These are phyloP conservation scores for Citrus unshiu DNA, from an alignment of 345 rosid genomes.

Conservation along the genomic window DNA sequence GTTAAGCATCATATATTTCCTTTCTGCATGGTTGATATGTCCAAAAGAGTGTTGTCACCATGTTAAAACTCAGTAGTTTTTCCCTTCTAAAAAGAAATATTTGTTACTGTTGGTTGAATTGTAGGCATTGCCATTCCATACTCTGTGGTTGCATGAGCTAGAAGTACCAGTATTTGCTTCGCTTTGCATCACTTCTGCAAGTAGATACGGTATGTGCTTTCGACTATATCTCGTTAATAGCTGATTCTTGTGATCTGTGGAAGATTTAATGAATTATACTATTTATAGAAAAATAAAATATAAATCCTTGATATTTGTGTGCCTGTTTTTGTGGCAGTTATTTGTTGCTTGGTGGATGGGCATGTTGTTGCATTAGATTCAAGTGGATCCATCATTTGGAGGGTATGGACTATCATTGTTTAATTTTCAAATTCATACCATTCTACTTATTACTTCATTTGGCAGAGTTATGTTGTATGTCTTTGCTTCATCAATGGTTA, in stretches of 20 bases:
- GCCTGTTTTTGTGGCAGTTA: constrained; percentile 45
- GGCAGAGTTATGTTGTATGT: background rate
- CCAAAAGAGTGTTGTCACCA: background rate
- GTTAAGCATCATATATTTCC: background rate
- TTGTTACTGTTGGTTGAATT: constrained; percentile 7
- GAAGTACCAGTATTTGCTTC: constrained; percentile 87
- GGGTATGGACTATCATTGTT: constrained; percentile 38
- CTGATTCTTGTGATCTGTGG: background rate
- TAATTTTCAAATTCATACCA: background rate
- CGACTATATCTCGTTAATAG: background rate
- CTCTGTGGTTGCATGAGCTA: constrained; percentile 67
- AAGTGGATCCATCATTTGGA: constrained; percentile 71
- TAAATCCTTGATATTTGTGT: background rate
- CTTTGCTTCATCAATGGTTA: background rate
- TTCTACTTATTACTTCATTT: background rate
- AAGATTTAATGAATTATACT: background rate
- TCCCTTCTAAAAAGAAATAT: background rate
- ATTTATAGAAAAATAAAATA: background rate
- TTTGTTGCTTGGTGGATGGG: constrained; percentile 95
- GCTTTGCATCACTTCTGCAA: constrained; percentile 43
- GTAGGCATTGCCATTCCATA: constrained; percentile 68
- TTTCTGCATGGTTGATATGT: background rate
- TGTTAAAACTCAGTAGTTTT: background rate
- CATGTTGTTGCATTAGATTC: constrained; percentile 51
- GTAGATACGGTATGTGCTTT: constrained; percentile 43